Evolutionary conservation across 805 yeast species (phyloP), one percentile per base, ranked within the genome.

Genomic region (Barnettozyma wickerhamii): DNA sequence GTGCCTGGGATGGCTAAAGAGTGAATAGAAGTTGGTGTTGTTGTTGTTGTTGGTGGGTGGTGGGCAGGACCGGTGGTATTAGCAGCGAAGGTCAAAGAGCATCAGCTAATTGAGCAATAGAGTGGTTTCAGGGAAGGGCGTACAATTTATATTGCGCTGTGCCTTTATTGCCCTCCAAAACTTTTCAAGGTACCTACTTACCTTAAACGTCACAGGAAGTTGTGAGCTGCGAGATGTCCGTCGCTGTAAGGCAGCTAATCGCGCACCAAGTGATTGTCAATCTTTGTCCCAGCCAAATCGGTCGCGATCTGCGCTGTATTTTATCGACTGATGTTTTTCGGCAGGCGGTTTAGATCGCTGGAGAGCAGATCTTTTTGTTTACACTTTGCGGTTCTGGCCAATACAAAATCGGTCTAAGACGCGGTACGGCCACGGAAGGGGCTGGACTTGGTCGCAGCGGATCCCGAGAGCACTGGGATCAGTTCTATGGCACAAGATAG

Each of bases 161-260:
- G 10, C n/a, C 20, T 19, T 19, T 32, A 19, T 32, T 32, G 10
- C 20, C 20, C 20, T 32, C 20, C 34, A 32, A 23, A 3, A 23
- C 26, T 23, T 23, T 12, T 23, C 26, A 23, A 23, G 34, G 34
- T 32, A 32, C 34, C 27, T n/a, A n/a, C n/a, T n/a, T n/a, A n/a
- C n/a, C n/a, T n/a, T n/a, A 32, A 32, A 32, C 26, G 34, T 32
- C 34, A 32, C 15, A 32, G 18, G n/a, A 12, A 6, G 24, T 32
- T 32, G 6, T 7, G 3, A 18, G 26, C 26, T 19, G 26, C 34
- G 19, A 10, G 33, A 30, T 30, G 33, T 23, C 26, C 26, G 26
- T 23, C 26, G 2, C 9, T 23, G 26, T 23, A 23, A 23, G 26
- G 26, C 3, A 23, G 12, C 26, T 23, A 23, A 23, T 23, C 26